Percentiles rank a stretch among this genome's conserved stretches.
These are phyloP conservation scores for Sporothrix protearum DNA, from an alignment of 2,329 filamentous ascomycete genomes.

Conservation along the genomic window DNA sequence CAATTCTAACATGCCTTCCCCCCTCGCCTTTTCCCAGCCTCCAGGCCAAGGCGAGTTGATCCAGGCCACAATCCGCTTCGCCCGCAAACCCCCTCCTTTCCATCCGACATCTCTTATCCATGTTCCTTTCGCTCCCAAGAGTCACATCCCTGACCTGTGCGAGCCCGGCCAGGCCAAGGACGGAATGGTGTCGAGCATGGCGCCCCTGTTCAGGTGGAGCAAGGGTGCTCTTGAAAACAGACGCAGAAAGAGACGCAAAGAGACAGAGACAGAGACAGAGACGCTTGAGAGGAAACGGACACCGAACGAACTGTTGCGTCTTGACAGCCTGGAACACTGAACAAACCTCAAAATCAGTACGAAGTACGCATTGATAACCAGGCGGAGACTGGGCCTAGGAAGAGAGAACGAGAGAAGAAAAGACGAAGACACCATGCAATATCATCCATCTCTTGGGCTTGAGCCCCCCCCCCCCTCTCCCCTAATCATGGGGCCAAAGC, in stretches of 20 bases:
- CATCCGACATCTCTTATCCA: background rate
- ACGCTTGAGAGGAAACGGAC: background rate
- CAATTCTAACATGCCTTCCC: background rate
- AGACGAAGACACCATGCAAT: background rate
- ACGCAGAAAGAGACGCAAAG: background rate
- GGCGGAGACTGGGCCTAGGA: too few species aligned
- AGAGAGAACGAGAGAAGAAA: background rate
- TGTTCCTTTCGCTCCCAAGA: background rate
- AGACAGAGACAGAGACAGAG: background rate
- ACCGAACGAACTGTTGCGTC: background rate
- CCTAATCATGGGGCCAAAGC: background rate
- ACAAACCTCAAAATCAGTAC: background rate
- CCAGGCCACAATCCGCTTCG: background rate
- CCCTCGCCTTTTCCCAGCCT: background rate
- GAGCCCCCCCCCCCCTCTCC: background rate
- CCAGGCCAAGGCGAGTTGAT: background rate
- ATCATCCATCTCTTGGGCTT: background rate
- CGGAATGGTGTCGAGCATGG: conserved; percentile 24
- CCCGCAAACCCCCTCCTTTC: background rate
- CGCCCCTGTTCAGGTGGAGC: conserved; percentile 22
- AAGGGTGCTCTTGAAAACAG: background rate
- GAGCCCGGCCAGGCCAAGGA: conserved; percentile 18
- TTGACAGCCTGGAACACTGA: conserved; percentile 10
- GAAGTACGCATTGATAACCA: background rate
- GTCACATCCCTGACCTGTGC: background rate